phyloP scores from a whole-genome alignment of 345 rosid genomes.

The Mercurialis annua region DNA sequence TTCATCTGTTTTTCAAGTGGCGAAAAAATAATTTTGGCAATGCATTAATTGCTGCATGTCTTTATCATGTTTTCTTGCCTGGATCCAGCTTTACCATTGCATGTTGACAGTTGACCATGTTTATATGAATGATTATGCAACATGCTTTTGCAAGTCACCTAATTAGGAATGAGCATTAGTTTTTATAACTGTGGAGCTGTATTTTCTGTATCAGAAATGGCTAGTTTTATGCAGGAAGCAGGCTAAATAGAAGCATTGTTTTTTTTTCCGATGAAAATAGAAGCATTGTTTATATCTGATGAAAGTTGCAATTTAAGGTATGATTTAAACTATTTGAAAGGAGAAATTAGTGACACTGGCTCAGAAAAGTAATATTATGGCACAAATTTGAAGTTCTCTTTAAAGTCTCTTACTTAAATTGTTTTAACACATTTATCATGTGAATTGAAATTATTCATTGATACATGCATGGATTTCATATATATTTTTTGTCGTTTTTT shows the following conservation, averaged over 20 bases:
- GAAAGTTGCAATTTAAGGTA: background rate
- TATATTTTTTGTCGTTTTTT: no score
- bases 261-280: background rate
- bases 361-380: background rate
- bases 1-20: background rate
- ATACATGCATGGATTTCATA: no score
- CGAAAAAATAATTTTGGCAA: background rate
- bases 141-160: background rate
- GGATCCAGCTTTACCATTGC: background rate
- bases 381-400: background rate
- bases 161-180: background rate
- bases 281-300: background rate
- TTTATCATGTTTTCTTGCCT: background rate
- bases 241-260: conserved; percentile 1
- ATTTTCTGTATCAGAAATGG: background rate
- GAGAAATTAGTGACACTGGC: background rate
- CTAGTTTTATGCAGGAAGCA: background rate
- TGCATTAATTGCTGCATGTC: background rate
- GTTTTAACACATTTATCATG: background rate
- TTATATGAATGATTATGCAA: no score
- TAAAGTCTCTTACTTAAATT: background rate
- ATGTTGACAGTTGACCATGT: background rate
- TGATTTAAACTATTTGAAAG: background rate
- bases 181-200: background rate
- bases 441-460: background rate